A percentile compares a stretch with the other conserved stretches of the same genome.
Evolutionary conservation across 495 filamentous ascomycete genomes (phyloP).

Genomic region (Penicillium flavigenum): DNA sequence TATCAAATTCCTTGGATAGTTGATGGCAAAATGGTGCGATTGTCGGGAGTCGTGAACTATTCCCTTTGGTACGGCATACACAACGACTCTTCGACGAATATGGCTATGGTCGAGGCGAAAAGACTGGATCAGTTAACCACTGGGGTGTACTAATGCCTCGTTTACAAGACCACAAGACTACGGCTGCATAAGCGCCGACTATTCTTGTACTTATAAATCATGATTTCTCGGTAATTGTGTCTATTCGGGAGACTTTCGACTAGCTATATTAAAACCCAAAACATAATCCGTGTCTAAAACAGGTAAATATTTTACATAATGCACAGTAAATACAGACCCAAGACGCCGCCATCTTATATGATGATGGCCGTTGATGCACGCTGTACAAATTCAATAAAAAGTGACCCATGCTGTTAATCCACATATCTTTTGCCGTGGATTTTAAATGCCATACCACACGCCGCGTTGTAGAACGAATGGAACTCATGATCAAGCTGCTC

Average conservation of each 20-base stretch:
- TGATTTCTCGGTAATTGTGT: neutral
- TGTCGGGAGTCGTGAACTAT: no score
- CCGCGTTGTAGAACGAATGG: slow-evolving; percentile 38
- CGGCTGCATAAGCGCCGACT: no score
- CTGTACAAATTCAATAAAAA: slow-evolving; percentile 7
- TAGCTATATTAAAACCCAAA: neutral
- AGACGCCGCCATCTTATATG: slow-evolving; percentile 1
- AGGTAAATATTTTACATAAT: slow-evolving; percentile 9
- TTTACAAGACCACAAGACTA: no score
- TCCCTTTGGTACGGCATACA: no score
- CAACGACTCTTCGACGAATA: no score
- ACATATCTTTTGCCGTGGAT: slow-evolving; percentile 16
- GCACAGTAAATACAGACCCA: slow-evolving; percentile 7
- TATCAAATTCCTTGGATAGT: no score
- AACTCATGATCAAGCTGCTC: slow-evolving; percentile 28
- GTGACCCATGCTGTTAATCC: neutral
- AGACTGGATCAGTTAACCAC: no score
- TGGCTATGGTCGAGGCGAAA: no score
- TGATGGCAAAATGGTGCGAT: no score
- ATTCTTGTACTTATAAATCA: neutral
- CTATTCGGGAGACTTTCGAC: neutral
- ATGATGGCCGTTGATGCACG: slow-evolving; percentile 7
- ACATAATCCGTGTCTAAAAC: neutral
- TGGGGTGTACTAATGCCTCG: no score
- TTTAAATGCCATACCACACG: slow-evolving; percentile 41